Conservation (phyloP, 1,284 basidiomycete species). For the Malassezia globosa region DNA sequence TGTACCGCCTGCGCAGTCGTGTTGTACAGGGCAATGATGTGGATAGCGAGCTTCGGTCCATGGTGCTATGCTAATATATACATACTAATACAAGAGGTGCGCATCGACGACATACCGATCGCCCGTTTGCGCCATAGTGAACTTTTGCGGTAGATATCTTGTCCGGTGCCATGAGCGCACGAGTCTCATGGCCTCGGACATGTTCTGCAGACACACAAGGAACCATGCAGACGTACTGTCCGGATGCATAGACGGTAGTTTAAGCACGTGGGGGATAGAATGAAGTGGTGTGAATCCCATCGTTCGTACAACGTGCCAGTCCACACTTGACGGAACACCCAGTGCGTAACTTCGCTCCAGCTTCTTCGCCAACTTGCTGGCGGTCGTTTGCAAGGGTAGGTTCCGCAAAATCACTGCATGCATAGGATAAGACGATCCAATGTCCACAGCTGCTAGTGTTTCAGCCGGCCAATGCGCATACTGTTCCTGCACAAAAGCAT, state of each 20-base stretch:
- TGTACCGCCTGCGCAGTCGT: constrained; percentile 14
- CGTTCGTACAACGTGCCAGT: background rate
- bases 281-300: background rate
- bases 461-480: background rate
- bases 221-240: constrained; percentile 49
- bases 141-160: constrained; percentile 25
- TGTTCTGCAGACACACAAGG: constrained; percentile 63
- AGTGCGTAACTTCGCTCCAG: constrained; percentile 23
- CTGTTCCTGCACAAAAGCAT: background rate
- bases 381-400: constrained; percentile 24
- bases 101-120: constrained; percentile 28
- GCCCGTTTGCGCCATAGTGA: constrained; percentile 26
- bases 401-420: constrained; percentile 21
- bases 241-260: constrained; percentile 5
- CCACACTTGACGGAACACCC: background rate
- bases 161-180: constrained; percentile 33
- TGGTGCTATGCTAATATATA: background rate
- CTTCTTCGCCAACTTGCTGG: constrained; percentile 25
- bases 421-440: constrained; percentile 3
- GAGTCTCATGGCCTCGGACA: constrained; percentile 42
- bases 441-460: constrained; percentile 2
- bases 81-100: constrained; percentile 22
- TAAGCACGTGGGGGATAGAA: constrained; percentile 13
- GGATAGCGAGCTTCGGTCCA: background rate
- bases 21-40: background rate